A percentile compares a stretch with the other conserved stretches of the same genome.
Conservation (phyloP, 176 grass and related monocot genomes). For the Juncus inflexus region DNA sequence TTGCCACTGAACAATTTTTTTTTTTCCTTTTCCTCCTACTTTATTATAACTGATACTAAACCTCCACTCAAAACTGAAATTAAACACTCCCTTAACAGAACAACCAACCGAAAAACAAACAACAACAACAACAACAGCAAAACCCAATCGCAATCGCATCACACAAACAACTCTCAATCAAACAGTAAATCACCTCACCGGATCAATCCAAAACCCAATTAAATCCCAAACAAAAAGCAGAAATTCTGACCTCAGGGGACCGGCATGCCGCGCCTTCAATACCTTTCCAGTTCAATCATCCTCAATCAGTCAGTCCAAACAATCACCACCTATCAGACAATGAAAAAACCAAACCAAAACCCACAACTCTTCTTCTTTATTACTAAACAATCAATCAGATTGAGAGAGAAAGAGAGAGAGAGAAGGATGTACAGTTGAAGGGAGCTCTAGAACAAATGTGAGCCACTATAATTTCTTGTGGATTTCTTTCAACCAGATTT, state of each 20-base stretch:
- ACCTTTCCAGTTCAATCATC: conserved; percentile 21
- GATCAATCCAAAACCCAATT: background rate
- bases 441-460: conserved; percentile 44
- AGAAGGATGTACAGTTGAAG: conserved; percentile 20
- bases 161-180: conserved; percentile 10
- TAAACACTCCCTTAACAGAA: too few species aligned
- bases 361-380: background rate
- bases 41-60: too few species aligned
- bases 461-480: conserved; percentile 97
- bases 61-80: too few species aligned
- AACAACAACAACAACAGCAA: background rate
- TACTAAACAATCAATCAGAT: background rate
- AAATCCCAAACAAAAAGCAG: background rate
- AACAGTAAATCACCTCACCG: conserved; percentile 5
- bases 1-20: too few species aligned
- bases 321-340: conserved; percentile 9
- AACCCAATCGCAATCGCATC: too few species aligned
- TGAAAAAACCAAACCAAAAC: conserved; percentile 20
- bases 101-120: background rate
- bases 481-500: conserved; percentile 40
- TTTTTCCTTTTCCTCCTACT: too few species aligned
- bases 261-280: conserved; percentile 37
- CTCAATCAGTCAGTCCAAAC: conserved; percentile 3
- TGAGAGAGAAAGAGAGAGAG: background rate
- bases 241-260: conserved; percentile 45